Evolutionary conservation across 2,329 filamentous ascomycete species (phyloP).

Genomic region (Beauveria caledonica): DNA sequence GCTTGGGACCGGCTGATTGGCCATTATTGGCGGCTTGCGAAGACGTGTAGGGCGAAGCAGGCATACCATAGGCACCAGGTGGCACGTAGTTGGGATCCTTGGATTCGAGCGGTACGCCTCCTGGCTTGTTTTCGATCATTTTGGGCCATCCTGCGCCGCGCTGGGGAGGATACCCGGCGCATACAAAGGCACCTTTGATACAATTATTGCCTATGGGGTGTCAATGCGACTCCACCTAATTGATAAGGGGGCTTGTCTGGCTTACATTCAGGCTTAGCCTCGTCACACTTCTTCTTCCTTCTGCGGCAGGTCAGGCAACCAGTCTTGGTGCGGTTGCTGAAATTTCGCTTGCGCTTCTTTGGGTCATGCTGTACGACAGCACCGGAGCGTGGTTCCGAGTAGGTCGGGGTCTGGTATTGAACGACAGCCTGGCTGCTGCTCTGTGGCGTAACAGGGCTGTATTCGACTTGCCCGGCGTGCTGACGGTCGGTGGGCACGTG

Average conservation of each 20-base stretch:
- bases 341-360: slow-evolving; percentile 69
- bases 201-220: slow-evolving; percentile 69
- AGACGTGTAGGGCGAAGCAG: slow-evolving; percentile 17
- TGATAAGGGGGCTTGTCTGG: slow-evolving; percentile 13
- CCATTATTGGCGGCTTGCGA: slow-evolving; percentile 32
- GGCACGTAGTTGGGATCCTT: slow-evolving; percentile 63
- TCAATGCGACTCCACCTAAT: not conserved
- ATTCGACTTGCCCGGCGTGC: slow-evolving; percentile 41
- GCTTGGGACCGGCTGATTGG: slow-evolving; percentile 32
- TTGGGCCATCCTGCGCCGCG: slow-evolving; percentile 68
- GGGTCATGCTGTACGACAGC: slow-evolving; percentile 48
- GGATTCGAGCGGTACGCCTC: slow-evolving; percentile 69
- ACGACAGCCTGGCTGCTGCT: slow-evolving; percentile 33
- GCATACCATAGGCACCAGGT: slow-evolving; percentile 55
- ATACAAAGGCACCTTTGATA: slow-evolving; percentile 79
- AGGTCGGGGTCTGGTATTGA: slow-evolving; percentile 31
- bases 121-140: slow-evolving; percentile 59
- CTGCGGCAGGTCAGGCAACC: slow-evolving; percentile 86
- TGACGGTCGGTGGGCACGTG: slow-evolving; percentile 28
- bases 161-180: slow-evolving; percentile 81
- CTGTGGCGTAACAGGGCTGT: slow-evolving; percentile 35
- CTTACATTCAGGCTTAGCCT: slow-evolving; percentile 86
- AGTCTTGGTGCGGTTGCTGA: slow-evolving; percentile 93
- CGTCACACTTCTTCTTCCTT: slow-evolving; percentile 97
- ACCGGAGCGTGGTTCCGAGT: slow-evolving; percentile 41